A percentile compares a stretch with the other conserved stretches of the same genome.
Evolutionary conservation across 305 asterid species (phyloP).

Genomic region (Withania somnifera): DNA sequence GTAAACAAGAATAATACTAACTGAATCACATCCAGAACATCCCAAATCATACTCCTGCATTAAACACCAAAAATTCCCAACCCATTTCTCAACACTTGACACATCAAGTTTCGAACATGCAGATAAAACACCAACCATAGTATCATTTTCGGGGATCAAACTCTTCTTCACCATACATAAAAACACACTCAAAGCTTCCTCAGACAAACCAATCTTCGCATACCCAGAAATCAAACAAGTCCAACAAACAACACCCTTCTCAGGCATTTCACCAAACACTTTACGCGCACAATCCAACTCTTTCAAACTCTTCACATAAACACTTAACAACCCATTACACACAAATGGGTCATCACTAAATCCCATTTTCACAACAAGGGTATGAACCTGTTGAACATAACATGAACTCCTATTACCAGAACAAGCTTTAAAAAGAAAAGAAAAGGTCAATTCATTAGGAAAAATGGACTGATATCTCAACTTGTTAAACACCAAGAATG

Average conservation of each 20-base stretch:
- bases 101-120: slow-evolving; percentile 44
- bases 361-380: slow-evolving; percentile 38
- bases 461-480: slow-evolving; percentile 14
- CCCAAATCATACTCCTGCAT: not conserved
- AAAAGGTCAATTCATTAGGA: slow-evolving; percentile 56
- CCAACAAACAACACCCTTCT: slow-evolving; percentile 42
- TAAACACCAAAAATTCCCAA: slow-evolving; percentile 12
- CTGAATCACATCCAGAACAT: slow-evolving; percentile 21
- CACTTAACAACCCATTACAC: slow-evolving; percentile 49
- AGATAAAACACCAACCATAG: slow-evolving; percentile 60
- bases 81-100: slow-evolving; percentile 37
- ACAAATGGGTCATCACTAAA: slow-evolving; percentile 27
- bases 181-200: slow-evolving; percentile 38
- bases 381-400: slow-evolving; percentile 35
- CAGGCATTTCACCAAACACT: slow-evolving; percentile 63
- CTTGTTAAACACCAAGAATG: slow-evolving; percentile 24
- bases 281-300: slow-evolving; percentile 39
- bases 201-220: slow-evolving; percentile 35
- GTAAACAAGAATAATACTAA: slow-evolving; percentile 37
- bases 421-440: slow-evolving; percentile 60
- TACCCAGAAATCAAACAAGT: slow-evolving; percentile 61
- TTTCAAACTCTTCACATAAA: slow-evolving; percentile 29
- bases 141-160: slow-evolving; percentile 43
- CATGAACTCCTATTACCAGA: slow-evolving; percentile 7
- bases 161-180: slow-evolving; percentile 33